Evolutionary conservation across 176 grass and related monocot species (phyloP).

Genomic region (Oryza glumipatula): DNA sequence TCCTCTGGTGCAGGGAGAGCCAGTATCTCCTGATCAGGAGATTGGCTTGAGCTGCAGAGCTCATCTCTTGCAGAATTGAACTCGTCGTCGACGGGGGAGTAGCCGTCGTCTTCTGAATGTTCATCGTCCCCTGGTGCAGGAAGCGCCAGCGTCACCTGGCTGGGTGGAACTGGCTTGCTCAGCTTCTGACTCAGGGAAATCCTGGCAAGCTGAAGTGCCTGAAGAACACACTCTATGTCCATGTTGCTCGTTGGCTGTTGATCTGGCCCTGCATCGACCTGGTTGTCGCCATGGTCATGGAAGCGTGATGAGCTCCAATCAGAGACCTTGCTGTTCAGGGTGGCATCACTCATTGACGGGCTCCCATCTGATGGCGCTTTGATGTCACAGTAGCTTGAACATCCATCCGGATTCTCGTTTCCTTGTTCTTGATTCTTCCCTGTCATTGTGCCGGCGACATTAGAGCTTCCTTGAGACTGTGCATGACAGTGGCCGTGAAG

Average conservation of each 20-base stretch:
- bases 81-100: constrained; percentile 6
- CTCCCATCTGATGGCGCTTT: constrained; percentile 51
- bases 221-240: constrained; percentile 56
- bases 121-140: constrained; percentile 41
- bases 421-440: constrained; percentile 16
- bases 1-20: constrained; percentile 47
- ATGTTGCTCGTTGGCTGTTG: constrained; percentile 23
- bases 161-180: constrained; percentile 45
- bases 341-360: constrained; percentile 37
- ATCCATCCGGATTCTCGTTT: constrained; percentile 42
- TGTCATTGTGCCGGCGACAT: not conserved
- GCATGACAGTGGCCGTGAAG: constrained; percentile 7
- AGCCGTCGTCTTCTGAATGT: constrained; percentile 23
- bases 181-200: constrained; percentile 64
- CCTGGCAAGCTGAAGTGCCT: constrained; percentile 73
- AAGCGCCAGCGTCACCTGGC: constrained; percentile 54
- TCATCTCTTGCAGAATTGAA: constrained; percentile 29
- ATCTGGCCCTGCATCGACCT: constrained; percentile 27
- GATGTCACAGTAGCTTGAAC: constrained; percentile 34
- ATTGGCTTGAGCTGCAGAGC: constrained; percentile 27
- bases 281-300: constrained; percentile 47
- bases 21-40: constrained; percentile 43
- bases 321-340: constrained; percentile 42
- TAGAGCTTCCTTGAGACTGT: constrained; percentile 29
- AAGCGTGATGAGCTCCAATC: constrained; percentile 49